These are phyloP conservation scores for Pecoramyces ruminantium DNA, from an alignment of 192 early-diverging fungal species.

Conservation along the genomic window DNA sequence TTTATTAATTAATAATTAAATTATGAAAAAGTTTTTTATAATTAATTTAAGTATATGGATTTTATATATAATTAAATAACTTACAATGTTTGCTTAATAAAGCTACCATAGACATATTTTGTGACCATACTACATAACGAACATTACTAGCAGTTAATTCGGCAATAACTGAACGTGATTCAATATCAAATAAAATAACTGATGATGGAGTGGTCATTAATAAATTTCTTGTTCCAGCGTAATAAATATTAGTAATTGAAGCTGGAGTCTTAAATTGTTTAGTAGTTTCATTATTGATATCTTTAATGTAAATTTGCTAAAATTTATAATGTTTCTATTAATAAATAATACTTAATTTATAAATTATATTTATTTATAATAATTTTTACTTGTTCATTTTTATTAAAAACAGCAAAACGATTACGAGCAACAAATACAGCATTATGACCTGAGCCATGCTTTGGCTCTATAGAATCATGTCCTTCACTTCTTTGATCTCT, in stretches of 20 bases:
- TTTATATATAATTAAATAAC: no score
- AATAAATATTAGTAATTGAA: constrained; percentile 70
- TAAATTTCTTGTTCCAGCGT: constrained; percentile 63
- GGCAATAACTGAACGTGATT: constrained; percentile 51
- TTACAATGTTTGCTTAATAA: constrained; percentile 88
- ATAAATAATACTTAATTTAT: no score
- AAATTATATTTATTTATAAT: no score
- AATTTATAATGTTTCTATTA: no score
- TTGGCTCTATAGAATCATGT: constrained; percentile 43
- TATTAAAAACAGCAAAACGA: constrained; percentile 91
- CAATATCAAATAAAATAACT: constrained; percentile 82
- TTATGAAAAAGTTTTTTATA: no score
- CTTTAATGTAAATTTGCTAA: constrained; percentile 71
- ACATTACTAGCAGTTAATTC: constrained; percentile 73
- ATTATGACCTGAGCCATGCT: constrained; percentile 60
- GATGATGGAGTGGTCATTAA: constrained; percentile 69
- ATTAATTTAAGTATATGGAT: no score
- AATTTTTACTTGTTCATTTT: constrained; percentile 39
- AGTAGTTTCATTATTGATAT: constrained; percentile 67
- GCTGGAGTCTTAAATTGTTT: constrained; percentile 75
- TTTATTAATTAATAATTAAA: no score
- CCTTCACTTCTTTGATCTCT: constrained; percentile 45
- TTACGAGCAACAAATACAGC: constrained; percentile 93
- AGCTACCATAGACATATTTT: constrained; percentile 73
- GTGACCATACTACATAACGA: constrained; percentile 88